Percentiles rank a stretch among this genome's conserved stretches.
phyloP scores from a whole-genome alignment of 2,329 filamentous ascomycete species.

The Calonectria hongkongensis region DNA sequence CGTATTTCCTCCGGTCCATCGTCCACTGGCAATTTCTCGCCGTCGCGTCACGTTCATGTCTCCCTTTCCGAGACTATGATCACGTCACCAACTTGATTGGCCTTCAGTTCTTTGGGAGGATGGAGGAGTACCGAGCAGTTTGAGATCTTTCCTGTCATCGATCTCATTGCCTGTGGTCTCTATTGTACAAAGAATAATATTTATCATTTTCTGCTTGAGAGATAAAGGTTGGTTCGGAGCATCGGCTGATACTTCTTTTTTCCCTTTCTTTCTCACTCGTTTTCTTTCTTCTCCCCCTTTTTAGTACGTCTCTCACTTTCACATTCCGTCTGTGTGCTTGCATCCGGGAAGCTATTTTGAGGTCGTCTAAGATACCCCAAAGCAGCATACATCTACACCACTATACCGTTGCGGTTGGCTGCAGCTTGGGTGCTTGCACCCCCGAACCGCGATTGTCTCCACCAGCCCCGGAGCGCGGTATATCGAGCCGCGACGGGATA shows the following conservation, averaged over 20 bases:
- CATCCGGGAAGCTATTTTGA: conserved; percentile 1
- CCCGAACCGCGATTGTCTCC: conserved; percentile 25
- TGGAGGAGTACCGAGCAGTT: conserved; percentile 15
- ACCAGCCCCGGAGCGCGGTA: conserved; percentile 21
- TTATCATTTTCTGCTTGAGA: conserved; percentile 23
- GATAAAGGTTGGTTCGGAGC: conserved; percentile 32
- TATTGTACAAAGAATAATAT: conserved; percentile 37
- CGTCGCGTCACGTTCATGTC: conserved; percentile 9
- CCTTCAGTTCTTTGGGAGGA: conserved; percentile 1
- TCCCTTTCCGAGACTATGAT: conserved; percentile 19
- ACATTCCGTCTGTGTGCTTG: neutral
- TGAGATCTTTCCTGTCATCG: conserved; percentile 16
- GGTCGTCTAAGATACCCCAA: neutral
- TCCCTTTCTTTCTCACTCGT: neutral
- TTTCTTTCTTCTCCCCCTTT: neutral
- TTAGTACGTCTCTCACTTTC: neutral
- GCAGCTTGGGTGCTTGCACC: conserved; percentile 11
- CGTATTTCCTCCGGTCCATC: neutral
- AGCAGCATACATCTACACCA: conserved; percentile 10
- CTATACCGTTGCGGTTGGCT: conserved; percentile 19
- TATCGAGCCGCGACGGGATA: conserved; percentile 19
- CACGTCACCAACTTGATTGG: conserved; percentile 10
- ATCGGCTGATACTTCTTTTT: conserved; percentile 11
- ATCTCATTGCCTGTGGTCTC: neutral
- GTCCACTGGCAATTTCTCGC: neutral